Conservation (phyloP, 257 asterid genomes). For the Solanum sejunctum region DNA sequence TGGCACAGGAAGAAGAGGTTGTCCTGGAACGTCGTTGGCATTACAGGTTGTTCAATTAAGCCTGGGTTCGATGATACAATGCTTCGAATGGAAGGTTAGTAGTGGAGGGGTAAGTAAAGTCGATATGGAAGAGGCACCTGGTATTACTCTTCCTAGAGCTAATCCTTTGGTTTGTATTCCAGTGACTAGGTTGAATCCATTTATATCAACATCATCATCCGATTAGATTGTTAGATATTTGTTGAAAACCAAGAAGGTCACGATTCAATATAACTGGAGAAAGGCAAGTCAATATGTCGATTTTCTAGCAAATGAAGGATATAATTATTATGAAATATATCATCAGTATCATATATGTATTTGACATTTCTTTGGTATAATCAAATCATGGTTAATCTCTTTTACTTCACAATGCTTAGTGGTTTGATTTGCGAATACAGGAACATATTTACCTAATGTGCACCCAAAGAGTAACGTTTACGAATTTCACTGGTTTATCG, state of each 20-base stretch:
- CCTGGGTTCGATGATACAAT: conserved; percentile 58
- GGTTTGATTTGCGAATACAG: too few relatives aligned
- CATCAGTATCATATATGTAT: neutral
- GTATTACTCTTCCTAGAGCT: conserved; percentile 51
- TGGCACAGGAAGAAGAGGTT: conserved; percentile 63
- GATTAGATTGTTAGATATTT: neutral
- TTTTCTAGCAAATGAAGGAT: neutral
- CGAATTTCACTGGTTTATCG: neutral
- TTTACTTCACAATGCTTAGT: too few relatives aligned
- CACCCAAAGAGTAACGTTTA: too few relatives aligned
- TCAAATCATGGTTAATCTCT: neutral
- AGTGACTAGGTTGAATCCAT: conserved; percentile 20
- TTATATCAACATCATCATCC: neutral
- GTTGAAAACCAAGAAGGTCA: neutral
- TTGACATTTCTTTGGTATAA: neutral
- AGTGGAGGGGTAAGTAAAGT: neutral
- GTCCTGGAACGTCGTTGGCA: conserved; percentile 70
- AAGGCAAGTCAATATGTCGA: neutral
- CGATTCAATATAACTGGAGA: neutral
- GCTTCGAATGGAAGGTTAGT: conserved; percentile 49
- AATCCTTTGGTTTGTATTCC: conserved; percentile 45
- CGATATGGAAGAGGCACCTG: conserved; percentile 57
- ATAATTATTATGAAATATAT: too few relatives aligned
- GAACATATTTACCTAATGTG: too few relatives aligned
- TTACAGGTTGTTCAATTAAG: conserved; percentile 50